Conservation (phyloP, 2,329 filamentous ascomycete genomes). For the Magnaporthiopsis poae region DNA sequence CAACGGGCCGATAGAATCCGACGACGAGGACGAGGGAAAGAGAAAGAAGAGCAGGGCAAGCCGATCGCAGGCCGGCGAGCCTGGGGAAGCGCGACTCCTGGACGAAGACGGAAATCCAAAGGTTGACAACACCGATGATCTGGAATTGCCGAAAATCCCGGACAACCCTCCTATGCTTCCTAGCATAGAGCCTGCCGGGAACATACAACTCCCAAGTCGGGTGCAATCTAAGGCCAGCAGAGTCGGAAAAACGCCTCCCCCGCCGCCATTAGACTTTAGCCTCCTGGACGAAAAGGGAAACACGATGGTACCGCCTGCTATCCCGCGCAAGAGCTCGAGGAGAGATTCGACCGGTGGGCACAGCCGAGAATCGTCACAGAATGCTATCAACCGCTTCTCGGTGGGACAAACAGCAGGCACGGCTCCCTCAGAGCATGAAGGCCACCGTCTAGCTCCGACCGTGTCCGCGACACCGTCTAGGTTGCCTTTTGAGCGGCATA, state of each 20-base stretch:
- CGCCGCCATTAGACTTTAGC: slow-evolving; percentile 10
- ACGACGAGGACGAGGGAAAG: slow-evolving; percentile 40
- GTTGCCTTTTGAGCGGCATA: slow-evolving; percentile 49
- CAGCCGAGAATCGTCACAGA: slow-evolving; percentile 26
- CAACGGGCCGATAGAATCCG: slow-evolving; percentile 54
- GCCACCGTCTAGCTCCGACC: slow-evolving; percentile 2
- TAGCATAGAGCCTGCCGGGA: slow-evolving; percentile 47
- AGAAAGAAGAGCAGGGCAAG: slow-evolving; percentile 22
- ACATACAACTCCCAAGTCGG: slow-evolving; percentile 55
- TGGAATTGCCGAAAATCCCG: slow-evolving; percentile 31
- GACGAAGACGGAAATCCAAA: slow-evolving; percentile 36
- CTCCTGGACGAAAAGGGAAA: slow-evolving; percentile 18
- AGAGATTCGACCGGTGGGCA: slow-evolving; percentile 38
- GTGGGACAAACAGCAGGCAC: slow-evolving; percentile 6
- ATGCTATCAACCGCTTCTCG: slow-evolving; percentile 16
- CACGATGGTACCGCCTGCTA: slow-evolving; percentile 33
- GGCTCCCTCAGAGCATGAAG: slow-evolving; percentile 7
- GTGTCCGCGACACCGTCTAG: slow-evolving; percentile 23
- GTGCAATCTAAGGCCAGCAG: slow-evolving; percentile 46
- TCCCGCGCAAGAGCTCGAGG: slow-evolving; percentile 67
- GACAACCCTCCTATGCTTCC: slow-evolving; percentile 48
- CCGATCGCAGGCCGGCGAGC: slow-evolving; percentile 11
- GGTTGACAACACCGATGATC: slow-evolving; percentile 36
- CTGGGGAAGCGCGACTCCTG: slow-evolving; percentile 29
- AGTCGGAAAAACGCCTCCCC: background rate